Base-by-base conservation (phyloP, 495 filamentous ascomycete species). In the Penicillium paradoxum region DNA sequence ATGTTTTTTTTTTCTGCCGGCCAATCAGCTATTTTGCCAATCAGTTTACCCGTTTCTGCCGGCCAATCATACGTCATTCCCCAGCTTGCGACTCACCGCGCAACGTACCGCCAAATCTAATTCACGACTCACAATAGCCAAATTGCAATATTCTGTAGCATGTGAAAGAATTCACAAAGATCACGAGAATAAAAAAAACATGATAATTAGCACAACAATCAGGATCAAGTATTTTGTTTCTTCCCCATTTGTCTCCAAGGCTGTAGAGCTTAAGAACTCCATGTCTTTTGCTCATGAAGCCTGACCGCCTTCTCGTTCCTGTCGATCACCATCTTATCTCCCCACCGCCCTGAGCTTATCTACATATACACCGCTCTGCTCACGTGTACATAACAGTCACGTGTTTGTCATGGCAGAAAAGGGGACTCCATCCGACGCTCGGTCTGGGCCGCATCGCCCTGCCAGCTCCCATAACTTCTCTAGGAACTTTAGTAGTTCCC, bases 1-100 rank as follows among this genome's bases (percentile, higher is more conserved):
- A 44, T 29, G 15, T 29, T 38, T 46, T 18, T 34, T 51, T 53
- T 25, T 45, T 45, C 50, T 53, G 50, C 50, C 50, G 24, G 40
- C 13, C 32, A 38, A 36, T 53, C 0, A 19, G n/a, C 19, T 37
- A 30, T 53, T 45, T 22, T 36, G 21, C 50, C 32, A 11, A 15
- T 33, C 7, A 5, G 8, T 25, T 18, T 6, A 13, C 13, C 6
- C 25, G 6, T 29, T 37, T 27, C n/a, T 25, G 10, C 19, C 9
- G 14, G 19, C 50, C 15, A 25, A 29, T 38, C 3, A 27, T 37
- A 34, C 32, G 8, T 36, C 22, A 45, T 30, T 0, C 1, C 29
- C 17, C 13, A 8, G 6, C 0, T 2, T 0, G 4, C 8, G 5
- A 10, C 6, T 8, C 38, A 42, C 49, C 49, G 49, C 39, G 6